phyloP scores from a whole-genome alignment of 805 yeast genomes.

The Pichia californica region DNA sequence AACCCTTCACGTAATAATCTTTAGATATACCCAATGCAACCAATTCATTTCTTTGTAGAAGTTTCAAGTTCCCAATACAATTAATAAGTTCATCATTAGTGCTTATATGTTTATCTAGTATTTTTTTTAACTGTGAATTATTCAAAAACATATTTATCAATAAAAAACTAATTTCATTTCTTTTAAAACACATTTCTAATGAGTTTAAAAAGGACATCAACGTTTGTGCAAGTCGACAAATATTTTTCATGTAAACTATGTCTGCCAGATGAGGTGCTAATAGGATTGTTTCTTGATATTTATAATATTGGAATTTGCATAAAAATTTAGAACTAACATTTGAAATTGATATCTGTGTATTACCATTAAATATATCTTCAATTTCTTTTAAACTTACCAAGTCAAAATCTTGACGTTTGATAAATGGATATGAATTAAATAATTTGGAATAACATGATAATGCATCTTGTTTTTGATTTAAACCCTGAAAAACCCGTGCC shows the following conservation, averaged over 20 bases:
- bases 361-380: conserved; percentile 5
- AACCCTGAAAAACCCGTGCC: conserved; percentile 34
- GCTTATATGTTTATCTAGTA: conserved; percentile 22
- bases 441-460: conserved; percentile 44
- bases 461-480: conserved; percentile 58
- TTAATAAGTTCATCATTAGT: conserved; percentile 6
- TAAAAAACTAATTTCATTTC: conserved; percentile 37
- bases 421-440: conserved; percentile 18
- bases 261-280: conserved; percentile 17
- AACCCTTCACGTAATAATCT: conserved; percentile 29
- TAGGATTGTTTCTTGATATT: conserved; percentile 17
- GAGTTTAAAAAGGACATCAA: conserved; percentile 21
- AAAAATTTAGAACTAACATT: conserved; percentile 14
- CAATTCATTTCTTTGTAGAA: conserved; percentile 42
- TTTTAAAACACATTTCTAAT: conserved; percentile 20
- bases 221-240: conserved; percentile 26
- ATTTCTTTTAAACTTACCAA: conserved; percentile 12
- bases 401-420: conserved; percentile 14
- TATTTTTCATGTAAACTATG: conserved; percentile 24
- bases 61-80: conserved; percentile 40
- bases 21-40: conserved; percentile 27
- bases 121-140: conserved; percentile 14
- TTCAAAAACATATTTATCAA: conserved; percentile 36
- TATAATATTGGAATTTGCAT: conserved; percentile 18
- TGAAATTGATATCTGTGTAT: conserved; percentile 6